Evolutionary conservation across 1,284 basidiomycete genomes (phyloP), one percentile per base, ranked within the genome.

Genomic region (Puccinia novopanici): DNA sequence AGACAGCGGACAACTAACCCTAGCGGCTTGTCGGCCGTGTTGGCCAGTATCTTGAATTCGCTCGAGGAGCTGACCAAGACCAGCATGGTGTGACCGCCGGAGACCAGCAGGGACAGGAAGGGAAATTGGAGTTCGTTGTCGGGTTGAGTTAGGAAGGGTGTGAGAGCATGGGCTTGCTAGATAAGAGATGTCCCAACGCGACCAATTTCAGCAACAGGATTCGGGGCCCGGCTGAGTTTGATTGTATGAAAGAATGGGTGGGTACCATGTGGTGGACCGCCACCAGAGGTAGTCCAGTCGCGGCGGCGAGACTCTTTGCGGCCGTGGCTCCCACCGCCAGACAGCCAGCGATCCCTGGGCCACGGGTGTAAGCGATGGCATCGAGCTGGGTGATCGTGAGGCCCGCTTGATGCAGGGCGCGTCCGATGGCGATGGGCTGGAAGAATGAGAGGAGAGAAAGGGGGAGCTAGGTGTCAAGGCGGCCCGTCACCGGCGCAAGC

Each of bases 231-330:
- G 45, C 6, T 45, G 45, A 45, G 45, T 45, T 45, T 15, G 45
- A n/a, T n/a, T n/a, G n/a, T n/a, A n/a, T 45, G 75, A 67, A 68
- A 34, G 55, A 50, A 42, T 73, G 34, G 54, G 55, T 54, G 9
- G 88, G 70, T 34, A 93, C 94, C 95, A 97, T 97, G 84, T 97
- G 95, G 86, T 97, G n/a, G n/a, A n/a, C n/a, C n/a, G n/a, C n/a
- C n/a, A n/a, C n/a, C n/a, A n/a, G n/a, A n/a, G n/a, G n/a, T 84
- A 93, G 92, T 59, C 89, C 87, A 9, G 90, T 87, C 0, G 90
- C 91, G 0, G 92, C 91, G 0, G 93, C 93, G 0, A 98, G 87
- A 0, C 90, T 90, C 84, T 92, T 93, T 9, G 93, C 93, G 0
- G 93, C 90, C 81, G 91, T 91, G 3, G 91, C 90, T 68, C 91